phyloP scores from a whole-genome alignment of 2,329 filamentous ascomycete species.

The Rachicladosporium sp. region DNA sequence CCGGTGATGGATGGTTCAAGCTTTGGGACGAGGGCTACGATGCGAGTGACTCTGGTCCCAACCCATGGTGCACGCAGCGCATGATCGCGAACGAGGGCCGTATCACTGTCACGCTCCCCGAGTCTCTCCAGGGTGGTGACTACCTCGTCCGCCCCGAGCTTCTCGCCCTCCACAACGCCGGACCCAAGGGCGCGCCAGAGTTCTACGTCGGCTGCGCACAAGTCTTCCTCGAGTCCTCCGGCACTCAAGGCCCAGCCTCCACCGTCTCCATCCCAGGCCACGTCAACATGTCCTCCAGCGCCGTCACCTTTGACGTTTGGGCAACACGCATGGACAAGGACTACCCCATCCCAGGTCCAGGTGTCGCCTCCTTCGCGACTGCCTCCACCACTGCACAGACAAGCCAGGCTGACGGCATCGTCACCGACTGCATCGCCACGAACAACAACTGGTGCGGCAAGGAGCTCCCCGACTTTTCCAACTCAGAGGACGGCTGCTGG shows the following conservation, averaged over 20 bases:
- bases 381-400: constrained; percentile 11
- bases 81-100: constrained; percentile 53
- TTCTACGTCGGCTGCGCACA: constrained; percentile 65
- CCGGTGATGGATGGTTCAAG: constrained; percentile 66
- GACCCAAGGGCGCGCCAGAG: constrained; percentile 44
- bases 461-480: constrained; percentile 45
- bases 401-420: constrained; percentile 35
- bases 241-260: constrained; percentile 35
- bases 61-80: constrained; percentile 58
- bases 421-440: constrained; percentile 48
- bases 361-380: constrained; percentile 37
- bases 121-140: constrained; percentile 49
- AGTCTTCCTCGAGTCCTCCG: constrained; percentile 46
- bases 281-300: constrained; percentile 41
- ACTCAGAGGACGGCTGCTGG: constrained; percentile 26
- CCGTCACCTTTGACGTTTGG: constrained; percentile 56
- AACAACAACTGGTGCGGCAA: constrained; percentile 63
- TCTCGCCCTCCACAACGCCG: constrained; percentile 53
- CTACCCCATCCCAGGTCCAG: constrained; percentile 48
- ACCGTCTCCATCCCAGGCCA: constrained; percentile 57
- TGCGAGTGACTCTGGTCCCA: constrained; percentile 20
- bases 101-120: constrained; percentile 50
- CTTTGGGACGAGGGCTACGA: constrained; percentile 60
- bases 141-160: constrained; percentile 63
- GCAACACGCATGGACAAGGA: constrained; percentile 36